Conservation (phyloP, 23 red algal genomes). For the Agarophyton chilense region DNA sequence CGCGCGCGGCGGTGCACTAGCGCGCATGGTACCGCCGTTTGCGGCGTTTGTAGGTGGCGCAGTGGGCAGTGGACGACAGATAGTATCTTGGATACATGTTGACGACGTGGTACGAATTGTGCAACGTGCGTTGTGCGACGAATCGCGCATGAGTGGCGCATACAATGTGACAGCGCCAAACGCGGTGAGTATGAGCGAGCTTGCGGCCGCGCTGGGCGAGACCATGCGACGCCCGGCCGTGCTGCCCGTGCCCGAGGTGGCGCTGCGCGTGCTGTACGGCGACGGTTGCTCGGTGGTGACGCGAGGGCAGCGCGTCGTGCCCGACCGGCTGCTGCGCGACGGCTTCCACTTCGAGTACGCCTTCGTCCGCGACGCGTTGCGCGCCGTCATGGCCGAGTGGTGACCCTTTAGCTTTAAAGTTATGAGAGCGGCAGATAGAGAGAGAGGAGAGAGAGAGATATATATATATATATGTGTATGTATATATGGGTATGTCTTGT, state of each 20-base stretch:
- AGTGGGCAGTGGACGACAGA: slow-evolving; percentile 83
- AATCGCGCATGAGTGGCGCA: slow-evolving; percentile 68
- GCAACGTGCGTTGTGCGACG: slow-evolving; percentile 17
- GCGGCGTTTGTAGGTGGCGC: slow-evolving; percentile 83
- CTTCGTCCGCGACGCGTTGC: slow-evolving; percentile 58
- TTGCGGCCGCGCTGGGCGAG: slow-evolving; percentile 65
- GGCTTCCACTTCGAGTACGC: slow-evolving; percentile 73
- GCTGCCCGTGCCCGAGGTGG: slow-evolving; percentile 80
- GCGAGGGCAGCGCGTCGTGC: slow-evolving; percentile 84
- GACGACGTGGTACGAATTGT: slow-evolving; percentile 74
- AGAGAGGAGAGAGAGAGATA: no score
- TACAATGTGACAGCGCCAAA: slow-evolving; percentile 86
- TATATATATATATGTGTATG: no score
- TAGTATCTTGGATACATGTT: slow-evolving; percentile 94
- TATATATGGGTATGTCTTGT: no score
- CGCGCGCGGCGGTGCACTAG: slow-evolving; percentile 78
- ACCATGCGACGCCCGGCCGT: slow-evolving; percentile 76
- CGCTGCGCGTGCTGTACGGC: slow-evolving; percentile 69
- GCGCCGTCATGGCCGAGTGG: slow-evolving; percentile 37
- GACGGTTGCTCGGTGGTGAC: slow-evolving; percentile 74
- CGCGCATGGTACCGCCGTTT: slow-evolving; percentile 80
- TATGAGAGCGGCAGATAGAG: no score
- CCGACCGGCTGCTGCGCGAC: slow-evolving; percentile 46
- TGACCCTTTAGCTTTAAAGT: no score
- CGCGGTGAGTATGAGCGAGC: slow-evolving; percentile 70